phyloP scores from a whole-genome alignment of 2,329 filamentous ascomycete genomes.

The Colletotrichum sidae region DNA sequence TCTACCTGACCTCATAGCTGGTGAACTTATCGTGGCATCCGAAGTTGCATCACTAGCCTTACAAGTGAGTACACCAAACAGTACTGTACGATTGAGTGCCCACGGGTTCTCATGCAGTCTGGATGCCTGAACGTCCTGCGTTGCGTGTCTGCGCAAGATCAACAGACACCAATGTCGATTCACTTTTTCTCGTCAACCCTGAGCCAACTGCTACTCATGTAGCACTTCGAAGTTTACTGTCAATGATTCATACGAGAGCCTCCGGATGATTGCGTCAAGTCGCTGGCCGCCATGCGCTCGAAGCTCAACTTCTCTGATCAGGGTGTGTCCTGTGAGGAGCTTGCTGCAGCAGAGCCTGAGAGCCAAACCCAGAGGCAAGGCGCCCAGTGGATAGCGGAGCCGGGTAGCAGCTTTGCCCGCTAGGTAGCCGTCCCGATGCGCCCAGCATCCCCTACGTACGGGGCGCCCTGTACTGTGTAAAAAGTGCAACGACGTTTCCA shows the following conservation, averaged over 20 bases:
- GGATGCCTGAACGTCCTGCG: too few species aligned
- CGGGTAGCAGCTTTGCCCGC: constrained; percentile 14
- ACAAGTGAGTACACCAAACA: too few species aligned
- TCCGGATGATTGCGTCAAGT: background rate
- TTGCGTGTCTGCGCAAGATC: too few species aligned
- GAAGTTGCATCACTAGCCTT: constrained; percentile 16
- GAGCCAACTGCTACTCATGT: too few species aligned
- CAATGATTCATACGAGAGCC: background rate
- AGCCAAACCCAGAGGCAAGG: constrained; percentile 10
- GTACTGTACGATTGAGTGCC: too few species aligned
- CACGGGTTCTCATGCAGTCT: too few species aligned
- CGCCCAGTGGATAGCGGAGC: constrained; percentile 18
- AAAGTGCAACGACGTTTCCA: too few species aligned
- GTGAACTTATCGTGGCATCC: constrained; percentile 10
- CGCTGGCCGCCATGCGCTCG: background rate
- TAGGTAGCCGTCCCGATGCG: constrained; percentile 2
- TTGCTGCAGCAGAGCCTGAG: constrained; percentile 3
- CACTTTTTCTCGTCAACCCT: background rate
- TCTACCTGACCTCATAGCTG: constrained; percentile 28
- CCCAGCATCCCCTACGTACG: constrained; percentile 27
- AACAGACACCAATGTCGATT: too few species aligned
- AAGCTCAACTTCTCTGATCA: too few species aligned
- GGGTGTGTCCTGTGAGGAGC: background rate
- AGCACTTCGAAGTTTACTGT: too few species aligned
- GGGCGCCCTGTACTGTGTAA: background rate